A percentile compares a stretch with the other conserved stretches of the same genome.
phyloP scores from a whole-genome alignment of 2,329 filamentous ascomycete genomes.

The Onygena corvina region DNA sequence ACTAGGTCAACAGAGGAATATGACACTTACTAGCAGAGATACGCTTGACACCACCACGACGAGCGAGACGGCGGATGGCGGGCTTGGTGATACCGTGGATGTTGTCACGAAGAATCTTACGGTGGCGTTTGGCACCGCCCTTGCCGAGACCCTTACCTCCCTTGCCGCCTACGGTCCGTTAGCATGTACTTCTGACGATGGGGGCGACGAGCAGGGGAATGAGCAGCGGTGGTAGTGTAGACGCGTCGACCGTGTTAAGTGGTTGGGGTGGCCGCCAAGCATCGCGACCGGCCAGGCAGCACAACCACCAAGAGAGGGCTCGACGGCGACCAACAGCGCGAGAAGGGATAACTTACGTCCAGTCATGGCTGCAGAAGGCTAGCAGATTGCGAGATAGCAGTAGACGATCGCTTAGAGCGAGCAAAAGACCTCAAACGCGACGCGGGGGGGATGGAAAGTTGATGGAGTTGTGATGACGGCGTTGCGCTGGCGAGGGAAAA shows the following conservation, averaged over 20 bases:
- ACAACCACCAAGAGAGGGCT: neutral
- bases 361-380: too few relatives aligned
- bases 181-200: slow-evolving; percentile 54
- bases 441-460: too few relatives aligned
- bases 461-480: too few relatives aligned
- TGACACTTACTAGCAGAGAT: slow-evolving; percentile 72
- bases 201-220: neutral
- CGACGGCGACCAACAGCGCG: neutral
- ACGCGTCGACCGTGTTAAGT: neutral
- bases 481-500: too few relatives aligned
- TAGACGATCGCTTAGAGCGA: too few relatives aligned
- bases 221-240: neutral
- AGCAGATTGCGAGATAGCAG: too few relatives aligned
- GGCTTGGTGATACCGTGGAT: slow-evolving; percentile 99
- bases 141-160: slow-evolving; percentile 97
- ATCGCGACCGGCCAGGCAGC: neutral
- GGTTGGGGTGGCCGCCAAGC: neutral
- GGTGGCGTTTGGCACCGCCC: slow-evolving; percentile 96
- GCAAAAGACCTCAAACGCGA: too few relatives aligned
- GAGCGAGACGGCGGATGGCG: slow-evolving; percentile 93
- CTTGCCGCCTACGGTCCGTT: slow-evolving; percentile 97
- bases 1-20: slow-evolving; percentile 1
- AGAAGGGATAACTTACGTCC: neutral
- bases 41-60: slow-evolving; percentile 99
- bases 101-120: slow-evolving; percentile 99